phyloP scores from a whole-genome alignment of 1,284 basidiomycete species.

The Pterulicium gracile region DNA sequence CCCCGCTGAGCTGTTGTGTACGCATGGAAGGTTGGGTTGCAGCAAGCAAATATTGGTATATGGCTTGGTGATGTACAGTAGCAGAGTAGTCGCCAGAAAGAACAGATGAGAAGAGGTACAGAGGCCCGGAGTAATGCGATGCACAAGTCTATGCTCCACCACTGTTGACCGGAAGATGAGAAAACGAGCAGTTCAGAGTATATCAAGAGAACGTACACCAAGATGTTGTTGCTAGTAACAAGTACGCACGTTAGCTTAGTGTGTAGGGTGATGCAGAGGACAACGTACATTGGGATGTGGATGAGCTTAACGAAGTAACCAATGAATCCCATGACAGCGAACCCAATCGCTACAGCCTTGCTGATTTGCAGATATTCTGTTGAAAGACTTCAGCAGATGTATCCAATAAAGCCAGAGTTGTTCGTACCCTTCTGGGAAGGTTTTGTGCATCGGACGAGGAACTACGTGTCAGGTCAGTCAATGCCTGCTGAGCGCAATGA shows the following conservation, averaged over 20 bases:
- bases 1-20: too few relatives aligned
- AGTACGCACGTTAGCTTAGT: conserved; percentile 14
- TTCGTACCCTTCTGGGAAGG: conserved; percentile 83
- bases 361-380: conserved; percentile 91
- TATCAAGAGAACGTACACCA: conserved; percentile 61
- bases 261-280: conserved; percentile 5
- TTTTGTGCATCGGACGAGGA: conserved; percentile 96
- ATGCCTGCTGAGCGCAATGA: not conserved
- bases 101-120: conserved; percentile 6
- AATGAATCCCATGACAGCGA: conserved; percentile 97
- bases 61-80: not conserved
- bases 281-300: conserved; percentile 87
- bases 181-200: conserved; percentile 3
- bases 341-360: conserved; percentile 88
- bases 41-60: not conserved
- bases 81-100: not conserved
- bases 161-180: conserved; percentile 22
- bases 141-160: conserved; percentile 49
- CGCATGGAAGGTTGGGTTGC: not conserved
- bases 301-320: conserved; percentile 94
- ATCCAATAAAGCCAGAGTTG: conserved; percentile 4
- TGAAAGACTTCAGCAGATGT: conserved; percentile 7
- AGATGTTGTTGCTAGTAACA: conserved; percentile 74
- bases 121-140: conserved; percentile 6
- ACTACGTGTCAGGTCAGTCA: conserved; percentile 39